phyloP scores from a whole-genome alignment of 2,329 filamentous ascomycete genomes.

The Dothideomycetes sp. region DNA sequence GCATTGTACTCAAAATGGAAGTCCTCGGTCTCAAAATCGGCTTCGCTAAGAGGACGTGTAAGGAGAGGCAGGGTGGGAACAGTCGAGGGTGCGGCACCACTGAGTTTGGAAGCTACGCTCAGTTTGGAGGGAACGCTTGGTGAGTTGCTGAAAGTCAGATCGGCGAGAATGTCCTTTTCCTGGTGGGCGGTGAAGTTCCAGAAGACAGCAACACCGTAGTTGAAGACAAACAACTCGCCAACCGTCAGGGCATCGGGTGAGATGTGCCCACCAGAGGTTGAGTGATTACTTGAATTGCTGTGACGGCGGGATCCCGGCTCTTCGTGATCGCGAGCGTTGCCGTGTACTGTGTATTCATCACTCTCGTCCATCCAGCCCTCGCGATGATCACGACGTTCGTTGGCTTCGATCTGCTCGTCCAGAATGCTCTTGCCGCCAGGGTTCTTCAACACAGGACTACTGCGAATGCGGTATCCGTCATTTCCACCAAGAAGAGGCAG shows the following conservation, averaged over 20 bases:
- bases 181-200: constrained; percentile 98
- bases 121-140: constrained; percentile 32
- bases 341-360: constrained; percentile 45
- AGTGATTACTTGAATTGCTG: constrained; percentile 22
- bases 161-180: constrained; percentile 91
- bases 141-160: constrained; percentile 77
- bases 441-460: constrained; percentile 83
- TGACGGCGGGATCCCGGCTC: constrained; percentile 17
- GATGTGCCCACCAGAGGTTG: constrained; percentile 44
- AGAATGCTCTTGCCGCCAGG: constrained; percentile 87
- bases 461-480: constrained; percentile 80
- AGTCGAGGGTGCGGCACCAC: constrained; percentile 21
- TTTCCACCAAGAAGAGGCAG: constrained; percentile 75
- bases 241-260: constrained; percentile 66
- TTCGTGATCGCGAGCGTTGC: constrained; percentile 15
- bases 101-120: constrained; percentile 13
- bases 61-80: constrained; percentile 52
- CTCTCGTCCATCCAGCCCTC: constrained; percentile 85
- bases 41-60: constrained; percentile 70
- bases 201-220: constrained; percentile 94
- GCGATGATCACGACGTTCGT: constrained; percentile 78
- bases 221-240: constrained; percentile 94
- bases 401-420: constrained; percentile 92
- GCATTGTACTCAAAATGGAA: constrained; percentile 97
- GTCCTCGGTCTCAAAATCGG: constrained; percentile 93